These are phyloP conservation scores for Grigorovia yakushimaensis DNA, from an alignment of 805 yeast species.

Conservation along the genomic window DNA sequence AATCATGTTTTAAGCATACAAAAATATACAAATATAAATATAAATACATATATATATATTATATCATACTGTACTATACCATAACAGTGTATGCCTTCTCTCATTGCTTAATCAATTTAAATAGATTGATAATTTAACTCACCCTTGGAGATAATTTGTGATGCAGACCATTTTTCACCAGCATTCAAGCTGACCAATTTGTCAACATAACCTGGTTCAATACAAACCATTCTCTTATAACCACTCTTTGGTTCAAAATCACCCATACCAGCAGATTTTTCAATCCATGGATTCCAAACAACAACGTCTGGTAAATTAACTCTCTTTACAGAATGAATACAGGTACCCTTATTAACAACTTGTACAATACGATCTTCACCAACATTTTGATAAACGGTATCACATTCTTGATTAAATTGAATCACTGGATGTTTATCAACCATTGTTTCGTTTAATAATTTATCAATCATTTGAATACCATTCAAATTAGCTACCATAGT, in stretches of 20 bases:
- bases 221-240: slow-evolving; percentile 79
- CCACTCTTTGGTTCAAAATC: slow-evolving; percentile 87
- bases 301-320: slow-evolving; percentile 58
- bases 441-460: slow-evolving; percentile 53
- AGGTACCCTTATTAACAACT: slow-evolving; percentile 62
- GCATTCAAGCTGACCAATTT: slow-evolving; percentile 54
- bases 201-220: slow-evolving; percentile 86
- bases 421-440: slow-evolving; percentile 68
- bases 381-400: slow-evolving; percentile 68
- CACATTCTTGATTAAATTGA: slow-evolving; percentile 68
- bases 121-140: slow-evolving; percentile 51
- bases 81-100: background rate
- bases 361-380: slow-evolving; percentile 46
- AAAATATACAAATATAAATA: too few relatives aligned
- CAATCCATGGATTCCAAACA: slow-evolving; percentile 97
- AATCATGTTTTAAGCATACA: too few relatives aligned
- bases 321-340: slow-evolving; percentile 57
- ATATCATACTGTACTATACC: too few relatives aligned
- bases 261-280: slow-evolving; percentile 70
- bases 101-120: background rate
- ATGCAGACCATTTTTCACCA: slow-evolving; percentile 69
- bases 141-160: slow-evolving; percentile 51
- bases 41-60: too few relatives aligned
- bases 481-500: slow-evolving; percentile 68
- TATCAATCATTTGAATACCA: slow-evolving; percentile 67